Percentiles rank a stretch among this genome's conserved stretches.
Evolutionary conservation across 176 grass and related monocot genomes (phyloP).

Genomic region (Ananas comosus): DNA sequence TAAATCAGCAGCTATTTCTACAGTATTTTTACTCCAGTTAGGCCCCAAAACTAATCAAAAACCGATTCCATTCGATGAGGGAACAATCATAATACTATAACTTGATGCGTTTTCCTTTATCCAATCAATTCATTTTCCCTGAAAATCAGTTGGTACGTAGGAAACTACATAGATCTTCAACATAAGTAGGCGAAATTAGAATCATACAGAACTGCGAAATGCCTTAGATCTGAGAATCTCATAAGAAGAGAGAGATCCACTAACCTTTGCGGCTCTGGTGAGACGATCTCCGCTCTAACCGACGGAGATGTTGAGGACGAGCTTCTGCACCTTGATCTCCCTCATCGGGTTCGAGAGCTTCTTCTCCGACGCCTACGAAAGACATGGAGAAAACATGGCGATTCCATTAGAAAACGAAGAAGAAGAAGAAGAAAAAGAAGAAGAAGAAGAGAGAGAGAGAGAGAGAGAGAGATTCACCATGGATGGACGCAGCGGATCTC

Average conservation of each 20-base stretch:
- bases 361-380: constrained; percentile 13
- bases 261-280: constrained; percentile 29
- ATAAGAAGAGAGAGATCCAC: not conserved
- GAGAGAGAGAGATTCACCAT: not conserved
- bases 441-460: not conserved
- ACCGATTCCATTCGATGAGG: too few species aligned
- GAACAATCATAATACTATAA: too few species aligned
- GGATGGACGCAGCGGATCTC: not conserved
- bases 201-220: too few species aligned
- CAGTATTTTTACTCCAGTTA: too few species aligned
- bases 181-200: too few species aligned
- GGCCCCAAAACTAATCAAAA: too few species aligned
- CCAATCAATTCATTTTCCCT: too few species aligned
- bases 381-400: not conserved
- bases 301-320: constrained; percentile 51
- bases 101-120: too few species aligned
- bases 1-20: too few species aligned
- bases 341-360: constrained; percentile 43
- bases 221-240: not conserved
- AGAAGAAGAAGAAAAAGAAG: not conserved
- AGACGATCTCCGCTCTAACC: constrained; percentile 41
- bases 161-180: too few species aligned
- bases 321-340: constrained; percentile 56
- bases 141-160: too few species aligned
- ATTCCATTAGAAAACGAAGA: not conserved